A percentile compares a stretch with the other conserved stretches of the same genome.
Conservation (phyloP, 495 filamentous ascomycete species). For the Tuber microsphaerosporum region DNA sequence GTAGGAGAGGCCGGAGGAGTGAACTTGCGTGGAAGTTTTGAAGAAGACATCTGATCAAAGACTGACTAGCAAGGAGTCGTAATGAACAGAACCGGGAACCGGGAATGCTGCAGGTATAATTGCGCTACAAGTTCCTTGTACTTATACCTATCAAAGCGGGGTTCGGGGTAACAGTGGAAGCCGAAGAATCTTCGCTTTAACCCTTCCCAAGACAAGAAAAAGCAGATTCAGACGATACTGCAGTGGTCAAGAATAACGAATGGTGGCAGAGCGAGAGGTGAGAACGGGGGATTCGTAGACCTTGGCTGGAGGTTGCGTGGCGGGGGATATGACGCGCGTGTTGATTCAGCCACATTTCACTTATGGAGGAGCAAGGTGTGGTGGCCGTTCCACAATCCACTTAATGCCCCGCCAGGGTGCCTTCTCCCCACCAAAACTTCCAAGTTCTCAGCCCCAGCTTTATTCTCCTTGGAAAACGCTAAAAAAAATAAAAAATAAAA, state of each 20-base stretch:
- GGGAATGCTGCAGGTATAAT: neutral
- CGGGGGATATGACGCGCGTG: neutral
- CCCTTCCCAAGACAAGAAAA: neutral
- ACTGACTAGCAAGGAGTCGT: neutral
- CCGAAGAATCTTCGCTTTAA: neutral
- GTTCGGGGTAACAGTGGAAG: neutral
- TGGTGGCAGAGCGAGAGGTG: neutral
- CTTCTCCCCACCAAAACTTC: neutral
- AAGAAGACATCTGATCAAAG: conserved; percentile 1
- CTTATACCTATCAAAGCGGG: neutral
- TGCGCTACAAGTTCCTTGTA: neutral
- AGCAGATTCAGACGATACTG: neutral
- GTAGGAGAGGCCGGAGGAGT: conserved; percentile 59
- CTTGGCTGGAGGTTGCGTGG: neutral
- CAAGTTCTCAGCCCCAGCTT: neutral
- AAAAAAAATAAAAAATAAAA: neutral
- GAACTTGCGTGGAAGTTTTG: conserved; percentile 15
- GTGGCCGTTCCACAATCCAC: neutral
- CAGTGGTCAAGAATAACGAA: neutral
- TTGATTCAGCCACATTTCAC: neutral
- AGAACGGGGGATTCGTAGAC: neutral
- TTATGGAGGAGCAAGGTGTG: too few relatives aligned
- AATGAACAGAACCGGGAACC: neutral
- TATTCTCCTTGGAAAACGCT: neutral
- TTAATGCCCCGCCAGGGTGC: neutral